Conservation (phyloP, 2,329 filamentous ascomycete species). For the Elsinoe ampelina region DNA sequence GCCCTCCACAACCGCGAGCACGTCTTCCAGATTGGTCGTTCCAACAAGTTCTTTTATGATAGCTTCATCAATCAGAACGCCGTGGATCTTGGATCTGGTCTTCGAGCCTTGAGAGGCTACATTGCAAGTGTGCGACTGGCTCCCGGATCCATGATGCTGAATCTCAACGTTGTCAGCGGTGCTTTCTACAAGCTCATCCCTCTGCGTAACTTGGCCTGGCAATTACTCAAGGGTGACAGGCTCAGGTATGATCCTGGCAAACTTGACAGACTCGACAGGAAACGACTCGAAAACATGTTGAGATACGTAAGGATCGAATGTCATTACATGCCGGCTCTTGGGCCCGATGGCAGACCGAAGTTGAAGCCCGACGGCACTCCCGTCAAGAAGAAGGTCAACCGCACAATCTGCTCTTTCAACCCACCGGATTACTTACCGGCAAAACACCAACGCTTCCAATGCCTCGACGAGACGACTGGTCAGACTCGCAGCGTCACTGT, state of each 20-base stretch:
- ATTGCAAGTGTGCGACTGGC: constrained; percentile 53
- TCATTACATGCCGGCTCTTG: constrained; percentile 28
- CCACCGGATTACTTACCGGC: constrained; percentile 25
- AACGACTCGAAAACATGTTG: constrained; percentile 28
- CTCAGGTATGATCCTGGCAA: not conserved
- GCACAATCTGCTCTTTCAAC: constrained; percentile 39
- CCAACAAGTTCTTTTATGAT: constrained; percentile 45
- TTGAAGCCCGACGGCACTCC: constrained; percentile 26
- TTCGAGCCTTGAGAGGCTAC: constrained; percentile 52
- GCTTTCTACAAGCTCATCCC: constrained; percentile 45
- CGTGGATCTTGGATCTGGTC: constrained; percentile 39
- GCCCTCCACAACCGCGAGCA: constrained; percentile 32
- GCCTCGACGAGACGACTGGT: constrained; percentile 27
- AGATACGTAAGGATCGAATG: constrained; percentile 33
- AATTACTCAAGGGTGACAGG: constrained; percentile 21
- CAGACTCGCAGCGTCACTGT: constrained; percentile 40
- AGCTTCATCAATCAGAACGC: constrained; percentile 26
- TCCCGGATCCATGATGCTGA: constrained; percentile 49
- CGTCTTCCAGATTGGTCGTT: constrained; percentile 37
- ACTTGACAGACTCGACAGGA: not conserved
- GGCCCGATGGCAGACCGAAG: constrained; percentile 8
- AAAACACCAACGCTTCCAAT: constrained; percentile 43
- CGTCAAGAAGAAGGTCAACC: constrained; percentile 23
- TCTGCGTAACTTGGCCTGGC: constrained; percentile 27
- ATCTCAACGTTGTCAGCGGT: constrained; percentile 52